Base-by-base conservation (phyloP, 495 filamentous ascomycete genomes). In the Penicillium flavigenum region DNA sequence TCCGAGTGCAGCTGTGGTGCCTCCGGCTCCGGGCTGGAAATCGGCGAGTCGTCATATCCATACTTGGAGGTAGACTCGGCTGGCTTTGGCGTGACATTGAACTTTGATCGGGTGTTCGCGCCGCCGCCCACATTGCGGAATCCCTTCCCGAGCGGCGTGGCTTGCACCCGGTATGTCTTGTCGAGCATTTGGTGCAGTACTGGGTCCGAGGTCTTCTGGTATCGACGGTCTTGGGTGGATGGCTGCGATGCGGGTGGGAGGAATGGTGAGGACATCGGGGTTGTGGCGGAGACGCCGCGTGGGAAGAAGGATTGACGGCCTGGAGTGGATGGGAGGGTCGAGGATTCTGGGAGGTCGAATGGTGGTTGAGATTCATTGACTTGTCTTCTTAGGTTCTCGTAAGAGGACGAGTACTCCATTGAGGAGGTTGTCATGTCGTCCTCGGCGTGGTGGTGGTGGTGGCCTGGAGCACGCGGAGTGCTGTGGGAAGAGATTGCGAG, bases 81-180 rank as follows among this genome's bases (percentile, higher is more conserved):
- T 1, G 61, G 52, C 31, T 79, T 69, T n/a, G 76, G 72, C 0
- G 69, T 72, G 31, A 69, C 56, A 16, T 69, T 58, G 64, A 76
- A 74, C 29, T 73, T 75, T 47, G 76, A 70, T 22, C 65, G 67
- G 17, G 64, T 56, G 63, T 57, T 63, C 9, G 66, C 50, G n/a
- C 63, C 66, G 1, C 56, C 47, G n/a, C 53, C 59, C 6, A 48
- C 46, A 41, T 67, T 64, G 45, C 52, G 53, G 54, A 64, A 72
- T 50, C 66, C 61, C 62, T 72, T 80, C 55, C 77, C 88, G 49
- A 90, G 85, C 0, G 94, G 95, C 9, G 94, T 98, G 12, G 94
- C 92, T 75, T 91, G 88, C 1, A 98, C 75, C 29, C 95, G 89
- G 72, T 95, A 98, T 43, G 88, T 97, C 68, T 94, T 96, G 75